Conservation (phyloP, 306 rosid species). For the Pterocarpus macrocarpus region DNA sequence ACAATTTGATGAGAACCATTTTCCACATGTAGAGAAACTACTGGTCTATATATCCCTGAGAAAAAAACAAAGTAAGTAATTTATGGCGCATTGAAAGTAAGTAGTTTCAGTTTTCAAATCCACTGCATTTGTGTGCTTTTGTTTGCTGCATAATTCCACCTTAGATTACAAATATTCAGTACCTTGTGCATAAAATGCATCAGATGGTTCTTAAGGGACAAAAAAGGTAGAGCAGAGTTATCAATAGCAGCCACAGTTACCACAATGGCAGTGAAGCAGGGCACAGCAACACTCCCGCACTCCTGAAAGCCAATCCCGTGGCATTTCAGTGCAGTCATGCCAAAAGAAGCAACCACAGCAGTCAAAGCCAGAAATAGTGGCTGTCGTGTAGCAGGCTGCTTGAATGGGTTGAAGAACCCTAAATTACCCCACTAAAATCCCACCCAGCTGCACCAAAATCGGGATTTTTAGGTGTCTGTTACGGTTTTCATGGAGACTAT, state of each 20-base stretch:
- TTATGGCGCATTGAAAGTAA: constrained; percentile 6
- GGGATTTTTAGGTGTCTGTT: background rate
- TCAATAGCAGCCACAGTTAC: background rate
- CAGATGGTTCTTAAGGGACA: background rate
- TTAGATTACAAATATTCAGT: background rate
- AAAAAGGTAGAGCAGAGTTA: background rate
- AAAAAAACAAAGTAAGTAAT: constrained; percentile 18
- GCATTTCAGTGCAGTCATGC: background rate
- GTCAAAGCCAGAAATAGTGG: background rate
- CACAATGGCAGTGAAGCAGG: background rate
- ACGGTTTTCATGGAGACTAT: background rate
- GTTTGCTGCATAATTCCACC: constrained; percentile 2
- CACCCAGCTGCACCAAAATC: background rate
- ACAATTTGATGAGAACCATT: background rate
- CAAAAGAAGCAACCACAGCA: background rate
- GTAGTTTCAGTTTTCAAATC: constrained; percentile 3
- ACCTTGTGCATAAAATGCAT: background rate
- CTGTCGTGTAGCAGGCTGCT: background rate
- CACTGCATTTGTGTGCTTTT: background rate
- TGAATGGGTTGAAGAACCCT: background rate
- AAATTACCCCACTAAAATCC: background rate
- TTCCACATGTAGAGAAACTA: background rate
- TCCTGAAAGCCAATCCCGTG: background rate
- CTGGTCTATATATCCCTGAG: background rate
- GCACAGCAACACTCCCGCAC: background rate